These are phyloP conservation scores for Aspergillus bridgeri DNA, from an alignment of 495 filamentous ascomycete genomes.

Conservation along the genomic window DNA sequence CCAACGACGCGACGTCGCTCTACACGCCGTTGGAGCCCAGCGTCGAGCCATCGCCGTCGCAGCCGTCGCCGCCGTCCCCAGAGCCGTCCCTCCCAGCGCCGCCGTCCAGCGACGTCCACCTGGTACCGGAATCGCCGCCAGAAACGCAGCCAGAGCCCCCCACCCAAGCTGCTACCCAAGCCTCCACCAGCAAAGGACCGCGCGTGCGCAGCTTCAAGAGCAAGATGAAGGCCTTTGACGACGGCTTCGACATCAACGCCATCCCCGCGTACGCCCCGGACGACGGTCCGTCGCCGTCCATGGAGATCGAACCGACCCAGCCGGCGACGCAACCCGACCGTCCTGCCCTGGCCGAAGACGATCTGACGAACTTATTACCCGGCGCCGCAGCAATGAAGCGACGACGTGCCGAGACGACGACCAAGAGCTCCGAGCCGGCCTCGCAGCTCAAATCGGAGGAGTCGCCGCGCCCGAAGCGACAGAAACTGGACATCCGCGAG, in stretches of 20 bases:
- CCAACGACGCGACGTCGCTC: conserved; percentile 65
- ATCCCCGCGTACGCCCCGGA: conserved; percentile 34
- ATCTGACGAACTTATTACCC: conserved; percentile 63
- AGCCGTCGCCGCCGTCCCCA: not conserved
- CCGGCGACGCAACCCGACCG: conserved; percentile 15
- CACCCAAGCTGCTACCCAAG: conserved; percentile 14
- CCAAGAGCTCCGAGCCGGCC: not conserved
- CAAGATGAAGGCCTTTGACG: conserved; percentile 74
- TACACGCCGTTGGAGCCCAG: conserved; percentile 52
- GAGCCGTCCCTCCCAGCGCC: not conserved
- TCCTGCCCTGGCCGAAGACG: conserved; percentile 40
- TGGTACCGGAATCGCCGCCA: conserved; percentile 18
- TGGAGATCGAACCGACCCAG: conserved; percentile 30
- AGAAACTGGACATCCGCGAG: conserved; percentile 68
- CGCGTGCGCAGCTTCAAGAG: conserved; percentile 44
- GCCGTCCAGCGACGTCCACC: conserved; percentile 4
- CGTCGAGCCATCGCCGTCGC: conserved; percentile 8
- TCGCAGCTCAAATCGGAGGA: conserved; percentile 14
- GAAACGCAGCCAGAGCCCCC: conserved; percentile 11
- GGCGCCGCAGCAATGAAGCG: conserved; percentile 71
- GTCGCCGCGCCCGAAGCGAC: conserved; percentile 38
- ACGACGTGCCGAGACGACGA: conserved; percentile 35
- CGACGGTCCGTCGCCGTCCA: conserved; percentile 13
- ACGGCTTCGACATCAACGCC: conserved; percentile 49
- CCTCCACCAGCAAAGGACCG: conserved; percentile 25